Evolutionary conservation across 192 early-diverging fungal species (phyloP).

Genomic region (Linnemannia hyalina): DNA sequence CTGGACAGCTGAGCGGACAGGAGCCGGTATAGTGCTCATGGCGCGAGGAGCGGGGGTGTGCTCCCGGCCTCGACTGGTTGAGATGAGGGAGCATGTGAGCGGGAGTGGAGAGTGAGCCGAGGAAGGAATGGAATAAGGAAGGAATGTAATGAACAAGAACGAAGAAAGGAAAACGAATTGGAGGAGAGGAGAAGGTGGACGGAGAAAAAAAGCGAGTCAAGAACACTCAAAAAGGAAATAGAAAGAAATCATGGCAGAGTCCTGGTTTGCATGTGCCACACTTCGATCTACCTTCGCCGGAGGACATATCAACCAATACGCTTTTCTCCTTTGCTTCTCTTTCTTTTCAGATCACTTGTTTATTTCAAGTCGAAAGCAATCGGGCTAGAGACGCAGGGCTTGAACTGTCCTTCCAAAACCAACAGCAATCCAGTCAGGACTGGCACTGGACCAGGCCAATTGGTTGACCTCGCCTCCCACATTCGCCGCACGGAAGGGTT

Average conservation of each 20-base stretch:
- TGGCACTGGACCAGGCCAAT: constrained; percentile 82
- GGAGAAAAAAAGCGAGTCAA: constrained; percentile 9
- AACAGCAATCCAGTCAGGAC: constrained; percentile 92
- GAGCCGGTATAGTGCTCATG: constrained; percentile 37
- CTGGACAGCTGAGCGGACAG: constrained; percentile 42
- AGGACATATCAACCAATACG: background rate
- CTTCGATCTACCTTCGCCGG: background rate
- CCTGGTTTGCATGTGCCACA: background rate
- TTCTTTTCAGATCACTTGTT: background rate
- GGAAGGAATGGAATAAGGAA: background rate
- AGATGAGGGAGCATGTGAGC: constrained; percentile 35
- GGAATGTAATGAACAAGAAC: background rate
- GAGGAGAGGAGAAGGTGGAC: background rate
- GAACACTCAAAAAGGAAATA: background rate
- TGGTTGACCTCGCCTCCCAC: constrained; percentile 79
- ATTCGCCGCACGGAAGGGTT: constrained; percentile 76
- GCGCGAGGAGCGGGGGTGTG: constrained; percentile 18
- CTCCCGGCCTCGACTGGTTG: constrained; percentile 5
- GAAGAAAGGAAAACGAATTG: background rate
- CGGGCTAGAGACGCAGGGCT: constrained; percentile 78
- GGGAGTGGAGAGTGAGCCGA: background rate
- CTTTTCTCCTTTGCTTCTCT: background rate
- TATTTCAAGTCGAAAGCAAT: background rate
- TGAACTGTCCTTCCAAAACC: constrained; percentile 88
- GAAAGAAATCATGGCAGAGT: background rate